phyloP scores from a whole-genome alignment of 139 green algal genomes.

The Mesotaenium endlicherianum region DNA sequence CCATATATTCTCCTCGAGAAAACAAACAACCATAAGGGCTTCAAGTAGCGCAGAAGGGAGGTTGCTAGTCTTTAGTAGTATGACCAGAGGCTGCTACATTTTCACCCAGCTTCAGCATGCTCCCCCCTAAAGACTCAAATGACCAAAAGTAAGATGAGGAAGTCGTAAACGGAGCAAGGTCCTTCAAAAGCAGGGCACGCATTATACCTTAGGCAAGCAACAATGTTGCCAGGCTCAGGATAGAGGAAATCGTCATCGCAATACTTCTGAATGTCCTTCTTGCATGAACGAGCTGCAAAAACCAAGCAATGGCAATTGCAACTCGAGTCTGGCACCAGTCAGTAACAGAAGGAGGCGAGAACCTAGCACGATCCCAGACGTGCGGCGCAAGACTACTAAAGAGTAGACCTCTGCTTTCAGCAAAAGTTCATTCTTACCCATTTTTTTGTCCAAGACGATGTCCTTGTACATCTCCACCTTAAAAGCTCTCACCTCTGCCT shows the following conservation, averaged over 20 bases:
- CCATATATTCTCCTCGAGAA: too few species aligned
- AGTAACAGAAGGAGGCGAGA: background rate
- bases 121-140: background rate
- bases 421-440: slow-evolving; percentile 58
- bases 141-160: background rate
- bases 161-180: background rate
- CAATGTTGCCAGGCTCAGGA: slow-evolving; percentile 31
- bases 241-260: slow-evolving; percentile 46
- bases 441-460: slow-evolving; percentile 75
- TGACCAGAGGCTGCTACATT: background rate
- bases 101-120: background rate
- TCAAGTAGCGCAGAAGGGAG: too few species aligned
- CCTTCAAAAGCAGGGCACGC: background rate
- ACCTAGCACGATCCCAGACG: background rate
- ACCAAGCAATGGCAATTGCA: background rate
- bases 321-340: background rate
- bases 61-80: too few species aligned
- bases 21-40: too few species aligned
- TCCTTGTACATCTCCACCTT: slow-evolving; percentile 70
- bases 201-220: slow-evolving; percentile 30
- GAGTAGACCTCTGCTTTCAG: background rate
- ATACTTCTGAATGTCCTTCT: slow-evolving; percentile 30
- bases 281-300: slow-evolving; percentile 18
- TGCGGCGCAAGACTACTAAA: background rate
- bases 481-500: slow-evolving; percentile 68